A percentile compares a stretch with the other conserved stretches of the same genome.
Conservation (phyloP, 305 asterid genomes). For the Plantago coronopus region DNA sequence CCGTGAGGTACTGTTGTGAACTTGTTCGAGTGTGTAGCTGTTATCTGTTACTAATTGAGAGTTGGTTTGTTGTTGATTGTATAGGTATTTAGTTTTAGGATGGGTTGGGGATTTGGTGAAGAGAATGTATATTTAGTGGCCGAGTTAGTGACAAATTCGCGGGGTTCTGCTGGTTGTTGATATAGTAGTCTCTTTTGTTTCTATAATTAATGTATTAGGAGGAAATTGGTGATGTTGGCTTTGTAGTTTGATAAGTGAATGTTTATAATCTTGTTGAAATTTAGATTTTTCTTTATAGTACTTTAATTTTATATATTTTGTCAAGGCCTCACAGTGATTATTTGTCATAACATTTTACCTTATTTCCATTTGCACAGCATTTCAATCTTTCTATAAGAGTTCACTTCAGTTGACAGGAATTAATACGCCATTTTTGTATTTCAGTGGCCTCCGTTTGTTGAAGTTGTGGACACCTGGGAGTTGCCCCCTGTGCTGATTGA, state of each 20-base stretch:
- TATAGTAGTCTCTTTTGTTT: background rate
- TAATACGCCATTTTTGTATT: slow-evolving; percentile 24
- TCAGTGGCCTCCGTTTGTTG: slow-evolving; percentile 98
- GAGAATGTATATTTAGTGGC: background rate
- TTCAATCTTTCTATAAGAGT: background rate
- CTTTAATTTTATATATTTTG: background rate
- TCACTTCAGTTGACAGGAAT: slow-evolving; percentile 17
- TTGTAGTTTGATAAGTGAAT: background rate
- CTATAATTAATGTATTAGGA: too few relatives aligned
- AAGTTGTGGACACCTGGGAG: slow-evolving; percentile 93
- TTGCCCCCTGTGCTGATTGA: slow-evolving; percentile 86
- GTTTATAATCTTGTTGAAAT: background rate
- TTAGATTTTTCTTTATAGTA: background rate
- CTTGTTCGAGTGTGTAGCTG: background rate
- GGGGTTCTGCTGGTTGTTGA: background rate
- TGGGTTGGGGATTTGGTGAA: background rate
- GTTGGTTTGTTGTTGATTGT: background rate
- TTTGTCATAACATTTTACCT: background rate
- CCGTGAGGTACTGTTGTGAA: slow-evolving; percentile 55
- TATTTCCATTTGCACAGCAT: too few relatives aligned
- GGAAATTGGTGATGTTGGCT: background rate
- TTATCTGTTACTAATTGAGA: background rate
- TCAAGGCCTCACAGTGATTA: background rate
- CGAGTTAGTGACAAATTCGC: background rate
- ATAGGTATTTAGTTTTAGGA: background rate